Evolutionary conservation across 2,329 filamentous ascomycete species (phyloP).

Genomic region (Pezicula radicicola): DNA sequence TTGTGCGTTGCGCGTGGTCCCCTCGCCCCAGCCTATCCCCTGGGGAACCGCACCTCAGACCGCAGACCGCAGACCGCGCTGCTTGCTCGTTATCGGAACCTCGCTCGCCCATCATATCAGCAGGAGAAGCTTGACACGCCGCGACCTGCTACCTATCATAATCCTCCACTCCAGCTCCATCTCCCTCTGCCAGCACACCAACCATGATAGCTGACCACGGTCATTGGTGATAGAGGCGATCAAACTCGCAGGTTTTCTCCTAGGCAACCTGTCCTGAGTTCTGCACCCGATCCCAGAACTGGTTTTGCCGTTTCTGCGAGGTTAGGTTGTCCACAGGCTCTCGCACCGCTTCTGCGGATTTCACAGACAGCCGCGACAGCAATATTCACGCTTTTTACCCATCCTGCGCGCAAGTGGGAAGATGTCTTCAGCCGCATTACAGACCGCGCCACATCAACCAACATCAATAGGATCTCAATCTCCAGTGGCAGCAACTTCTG

Average conservation of each 20-base stretch:
- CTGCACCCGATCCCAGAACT: constrained; percentile 2
- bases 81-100: too few relatives aligned
- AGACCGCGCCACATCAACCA: constrained; percentile 54
- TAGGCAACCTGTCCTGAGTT: background rate
- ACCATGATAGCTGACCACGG: constrained; percentile 41
- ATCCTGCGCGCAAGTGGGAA: constrained; percentile 28
- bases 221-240: constrained; percentile 35
- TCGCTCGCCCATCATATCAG: too few relatives aligned
- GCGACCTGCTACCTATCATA: background rate
- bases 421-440: constrained; percentile 64
- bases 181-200: constrained; percentile 33
- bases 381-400: background rate
- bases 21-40: background rate
- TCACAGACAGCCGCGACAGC: background rate
- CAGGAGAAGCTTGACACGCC: background rate
- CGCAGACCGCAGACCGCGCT: background rate
- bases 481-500: constrained; percentile 41
- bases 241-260: constrained; percentile 12
- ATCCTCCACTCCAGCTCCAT: constrained; percentile 7
- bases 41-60: background rate
- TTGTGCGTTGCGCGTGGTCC: too few relatives aligned
- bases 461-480: constrained; percentile 44
- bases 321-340: background rate
- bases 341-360: background rate
- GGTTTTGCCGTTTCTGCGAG: constrained; percentile 6